A percentile compares a stretch with the other conserved stretches of the same genome.
These are phyloP conservation scores for Acer campestre DNA, from an alignment of 345 rosid species.

Conservation along the genomic window DNA sequence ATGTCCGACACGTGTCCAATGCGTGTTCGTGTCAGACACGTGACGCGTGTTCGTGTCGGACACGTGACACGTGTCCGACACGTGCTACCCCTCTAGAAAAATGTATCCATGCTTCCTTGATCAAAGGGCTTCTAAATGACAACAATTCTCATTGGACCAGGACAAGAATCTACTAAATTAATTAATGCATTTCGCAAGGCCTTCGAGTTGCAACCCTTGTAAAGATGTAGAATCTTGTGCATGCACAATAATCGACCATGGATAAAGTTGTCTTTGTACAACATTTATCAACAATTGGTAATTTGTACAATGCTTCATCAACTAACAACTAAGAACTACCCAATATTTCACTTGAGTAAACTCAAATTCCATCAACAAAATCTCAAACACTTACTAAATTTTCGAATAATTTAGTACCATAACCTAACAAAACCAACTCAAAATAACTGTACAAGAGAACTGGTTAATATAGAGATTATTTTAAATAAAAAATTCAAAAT, in stretches of 20 bases:
- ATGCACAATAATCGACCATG: not conserved
- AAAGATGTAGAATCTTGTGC: not conserved
- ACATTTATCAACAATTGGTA: not conserved
- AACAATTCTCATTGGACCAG: too few relatives aligned
- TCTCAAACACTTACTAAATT: not conserved
- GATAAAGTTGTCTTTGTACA: not conserved
- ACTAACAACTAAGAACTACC: not conserved
- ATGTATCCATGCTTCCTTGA: too few relatives aligned
- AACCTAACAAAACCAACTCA: slow-evolving; percentile 6
- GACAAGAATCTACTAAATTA: too few relatives aligned
- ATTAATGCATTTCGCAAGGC: not conserved
- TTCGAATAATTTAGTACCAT: slow-evolving; percentile 25
- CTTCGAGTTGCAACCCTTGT: not conserved
- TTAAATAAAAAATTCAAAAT: too few relatives aligned
- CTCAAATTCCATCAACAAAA: not conserved
- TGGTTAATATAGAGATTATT: too few relatives aligned
- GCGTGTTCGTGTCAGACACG: too few relatives aligned
- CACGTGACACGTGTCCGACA: too few relatives aligned
- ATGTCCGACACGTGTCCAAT: too few relatives aligned
- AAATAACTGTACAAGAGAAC: too few relatives aligned
- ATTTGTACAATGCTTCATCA: not conserved
- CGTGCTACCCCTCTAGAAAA: too few relatives aligned
- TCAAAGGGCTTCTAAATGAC: too few relatives aligned
- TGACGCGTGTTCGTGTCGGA: too few relatives aligned
- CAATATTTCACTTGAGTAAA: not conserved